Conservation (phyloP, 768 basidiomycete genomes). For the Suillus weaverae region DNA sequence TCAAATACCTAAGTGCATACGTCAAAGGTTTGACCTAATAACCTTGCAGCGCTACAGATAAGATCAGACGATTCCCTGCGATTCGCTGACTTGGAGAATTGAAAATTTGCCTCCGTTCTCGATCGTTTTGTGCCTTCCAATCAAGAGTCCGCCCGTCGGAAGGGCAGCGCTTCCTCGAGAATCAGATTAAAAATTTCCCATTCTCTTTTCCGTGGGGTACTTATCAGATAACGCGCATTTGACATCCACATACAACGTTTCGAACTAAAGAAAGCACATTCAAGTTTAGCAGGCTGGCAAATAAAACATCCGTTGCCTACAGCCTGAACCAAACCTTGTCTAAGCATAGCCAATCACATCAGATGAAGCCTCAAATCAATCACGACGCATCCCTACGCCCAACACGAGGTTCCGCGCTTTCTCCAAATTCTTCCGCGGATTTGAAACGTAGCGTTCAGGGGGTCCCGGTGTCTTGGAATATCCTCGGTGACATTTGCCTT, state of each 20-base stretch:
- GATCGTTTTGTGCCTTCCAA: background rate
- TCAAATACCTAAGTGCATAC: background rate
- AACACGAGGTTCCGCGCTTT: slow-evolving; percentile 8
- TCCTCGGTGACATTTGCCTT: slow-evolving; percentile 1
- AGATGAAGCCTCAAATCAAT: slow-evolving; percentile 6
- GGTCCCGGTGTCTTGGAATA: slow-evolving; percentile 7
- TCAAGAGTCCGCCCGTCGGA: background rate
- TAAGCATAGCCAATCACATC: slow-evolving; percentile 3
- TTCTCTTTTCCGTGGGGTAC: background rate
- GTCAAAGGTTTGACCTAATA: background rate
- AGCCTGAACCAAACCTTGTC: slow-evolving; percentile 6
- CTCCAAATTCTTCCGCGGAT: slow-evolving; percentile 7
- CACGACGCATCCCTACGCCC: slow-evolving; percentile 7
- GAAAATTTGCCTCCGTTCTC: slow-evolving; percentile 3
- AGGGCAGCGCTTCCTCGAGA: background rate
- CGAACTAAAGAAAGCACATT: background rate
- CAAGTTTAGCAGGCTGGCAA: background rate
- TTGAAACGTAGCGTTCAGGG: slow-evolving; percentile 3
- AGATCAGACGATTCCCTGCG: background rate
- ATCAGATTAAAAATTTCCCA: background rate
- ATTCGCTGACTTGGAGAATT: background rate
- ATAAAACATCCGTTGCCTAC: background rate
- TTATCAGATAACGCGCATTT: slow-evolving; percentile 2
- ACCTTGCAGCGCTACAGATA: background rate
- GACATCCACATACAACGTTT: slow-evolving; percentile 1